Evolutionary conservation across 2,329 filamentous ascomycete species (phyloP).

Genomic region (Aspergillus awamori): DNA sequence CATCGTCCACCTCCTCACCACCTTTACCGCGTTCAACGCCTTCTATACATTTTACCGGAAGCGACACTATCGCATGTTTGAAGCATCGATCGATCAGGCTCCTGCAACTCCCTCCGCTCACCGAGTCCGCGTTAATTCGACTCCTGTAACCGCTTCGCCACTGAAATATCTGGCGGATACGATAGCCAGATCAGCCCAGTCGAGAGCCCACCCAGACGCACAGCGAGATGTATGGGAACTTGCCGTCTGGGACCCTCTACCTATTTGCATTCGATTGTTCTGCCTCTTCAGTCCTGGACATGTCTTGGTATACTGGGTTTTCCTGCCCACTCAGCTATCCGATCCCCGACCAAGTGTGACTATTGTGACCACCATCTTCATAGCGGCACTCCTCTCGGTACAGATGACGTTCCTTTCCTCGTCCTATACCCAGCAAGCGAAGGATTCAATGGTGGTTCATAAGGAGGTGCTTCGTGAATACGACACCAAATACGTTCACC

Average conservation of each 20-base stretch:
- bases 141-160: constrained; percentile 76
- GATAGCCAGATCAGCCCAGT: constrained; percentile 73
- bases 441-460: constrained; percentile 81
- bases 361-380: constrained; percentile 76
- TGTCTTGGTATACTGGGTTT: constrained; percentile 85
- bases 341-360: constrained; percentile 84
- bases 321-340: constrained; percentile 74
- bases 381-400: constrained; percentile 73
- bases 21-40: constrained; percentile 73
- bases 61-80: constrained; percentile 88
- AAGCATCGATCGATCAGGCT: constrained; percentile 74
- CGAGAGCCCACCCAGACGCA: constrained; percentile 74
- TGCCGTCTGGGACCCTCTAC: constrained; percentile 88
- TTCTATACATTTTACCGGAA: constrained; percentile 79
- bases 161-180: constrained; percentile 72
- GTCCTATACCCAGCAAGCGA: constrained; percentile 79
- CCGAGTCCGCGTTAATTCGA: constrained; percentile 85
- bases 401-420: constrained; percentile 75
- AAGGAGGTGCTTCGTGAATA: constrained; percentile 95
- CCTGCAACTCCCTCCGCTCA: constrained; percentile 82
- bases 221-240: constrained; percentile 92
- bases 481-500: constrained; percentile 92
- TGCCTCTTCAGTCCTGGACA: constrained; percentile 93
- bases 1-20: constrained; percentile 69
- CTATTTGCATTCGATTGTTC: constrained; percentile 78